Evolutionary conservation across 257 asterid genomes (phyloP).

Genomic region (Striga asiatica): DNA sequence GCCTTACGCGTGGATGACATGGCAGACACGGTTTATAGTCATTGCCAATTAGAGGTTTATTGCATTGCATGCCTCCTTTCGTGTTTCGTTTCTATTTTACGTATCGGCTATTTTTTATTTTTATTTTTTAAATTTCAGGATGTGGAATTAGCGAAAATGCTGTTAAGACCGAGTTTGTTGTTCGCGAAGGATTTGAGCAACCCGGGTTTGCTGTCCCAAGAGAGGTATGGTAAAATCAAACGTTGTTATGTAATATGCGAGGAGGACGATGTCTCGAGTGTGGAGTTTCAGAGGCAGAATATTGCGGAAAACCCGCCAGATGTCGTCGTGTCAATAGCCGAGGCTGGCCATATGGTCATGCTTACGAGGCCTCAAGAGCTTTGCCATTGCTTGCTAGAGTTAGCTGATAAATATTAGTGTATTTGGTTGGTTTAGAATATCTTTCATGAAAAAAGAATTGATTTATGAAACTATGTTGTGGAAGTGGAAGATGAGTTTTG

Average conservation of each 20-base stretch:
- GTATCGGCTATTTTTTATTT: background rate
- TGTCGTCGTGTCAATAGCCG: constrained; percentile 26
- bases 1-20: constrained; percentile 27
- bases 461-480: too few species aligned
- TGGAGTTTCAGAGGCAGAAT: constrained; percentile 39
- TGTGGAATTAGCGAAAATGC: constrained; percentile 41
- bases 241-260: constrained; percentile 37
- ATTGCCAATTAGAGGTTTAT: constrained; percentile 34
- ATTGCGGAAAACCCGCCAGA: constrained; percentile 37
- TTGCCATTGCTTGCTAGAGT: constrained; percentile 20
- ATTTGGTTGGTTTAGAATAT: too few species aligned
- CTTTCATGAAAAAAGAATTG: too few species aligned
- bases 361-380: constrained; percentile 28
- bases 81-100: too few species aligned
- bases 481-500: too few species aligned
- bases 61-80: too few species aligned
- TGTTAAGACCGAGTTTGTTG: constrained; percentile 29
- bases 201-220: constrained; percentile 19
- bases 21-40: constrained; percentile 23
- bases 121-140: constrained; percentile 30
- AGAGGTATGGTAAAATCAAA: constrained; percentile 36
- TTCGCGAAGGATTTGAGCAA: constrained; percentile 30
- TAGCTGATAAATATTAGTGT: constrained; percentile 17
- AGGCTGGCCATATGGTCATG: constrained; percentile 56
- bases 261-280: constrained; percentile 30